phyloP scores from a whole-genome alignment of 2,329 filamentous ascomycete genomes.

The Aspergillus hortae region DNA sequence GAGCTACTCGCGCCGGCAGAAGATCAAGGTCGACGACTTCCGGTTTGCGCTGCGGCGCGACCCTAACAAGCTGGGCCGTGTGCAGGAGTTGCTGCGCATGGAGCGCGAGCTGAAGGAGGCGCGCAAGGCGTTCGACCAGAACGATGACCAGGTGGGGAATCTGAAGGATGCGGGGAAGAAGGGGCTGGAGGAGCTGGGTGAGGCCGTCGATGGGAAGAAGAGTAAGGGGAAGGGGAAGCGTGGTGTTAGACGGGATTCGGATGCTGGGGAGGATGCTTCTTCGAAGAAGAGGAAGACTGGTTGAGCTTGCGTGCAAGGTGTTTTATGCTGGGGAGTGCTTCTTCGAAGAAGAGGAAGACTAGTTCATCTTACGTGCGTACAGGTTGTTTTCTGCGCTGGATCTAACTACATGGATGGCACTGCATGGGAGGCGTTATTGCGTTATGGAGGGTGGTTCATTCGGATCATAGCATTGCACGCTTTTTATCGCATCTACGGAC shows the following conservation, averaged over 20 bases:
- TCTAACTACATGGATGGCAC: too few relatives aligned
- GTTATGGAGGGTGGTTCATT: too few relatives aligned
- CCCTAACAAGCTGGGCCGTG: slow-evolving; percentile 78
- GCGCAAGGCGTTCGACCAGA: slow-evolving; percentile 57
- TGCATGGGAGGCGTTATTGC: not conserved
- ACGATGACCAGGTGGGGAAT: slow-evolving; percentile 39
- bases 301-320: too few relatives aligned
- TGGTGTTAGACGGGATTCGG: slow-evolving; percentile 27
- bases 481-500: too few relatives aligned
- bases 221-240: slow-evolving; percentile 33
- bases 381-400: too few relatives aligned
- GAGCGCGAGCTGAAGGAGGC: slow-evolving; percentile 82
- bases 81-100: slow-evolving; percentile 84
- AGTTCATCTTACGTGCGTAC: not conserved
- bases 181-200: slow-evolving; percentile 27
- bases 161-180: slow-evolving; percentile 37
- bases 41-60: slow-evolving; percentile 89
- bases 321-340: slow-evolving; percentile 29
- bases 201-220: slow-evolving; percentile 30
- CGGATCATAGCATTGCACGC: too few relatives aligned
- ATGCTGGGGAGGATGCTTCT: slow-evolving; percentile 33
- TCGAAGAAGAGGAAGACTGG: slow-evolving; percentile 33
- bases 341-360: slow-evolving; percentile 33
- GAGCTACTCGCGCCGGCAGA: slow-evolving; percentile 81
- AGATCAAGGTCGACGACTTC: slow-evolving; percentile 98